phyloP scores from a whole-genome alignment of 1,284 basidiomycete species.

The Sphaerobolus stellatus region DNA sequence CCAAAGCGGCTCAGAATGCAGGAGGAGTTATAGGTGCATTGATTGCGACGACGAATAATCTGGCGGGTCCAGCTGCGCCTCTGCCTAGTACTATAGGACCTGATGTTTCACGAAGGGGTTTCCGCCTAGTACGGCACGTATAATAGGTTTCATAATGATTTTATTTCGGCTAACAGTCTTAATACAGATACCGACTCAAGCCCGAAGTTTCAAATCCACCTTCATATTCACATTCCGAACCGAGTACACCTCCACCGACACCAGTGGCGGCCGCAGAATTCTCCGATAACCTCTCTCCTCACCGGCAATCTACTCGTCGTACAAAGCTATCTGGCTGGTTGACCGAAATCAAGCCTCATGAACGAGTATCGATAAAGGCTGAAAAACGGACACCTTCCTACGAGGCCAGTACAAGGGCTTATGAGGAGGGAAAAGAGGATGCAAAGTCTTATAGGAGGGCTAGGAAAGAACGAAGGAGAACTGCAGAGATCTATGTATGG shows the following conservation, averaged over 20 bases:
- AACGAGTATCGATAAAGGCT: background rate
- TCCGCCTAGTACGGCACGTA: constrained; percentile 59
- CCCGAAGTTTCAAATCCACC: background rate
- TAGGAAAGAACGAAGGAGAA: constrained; percentile 65
- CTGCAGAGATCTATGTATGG: constrained; percentile 74
- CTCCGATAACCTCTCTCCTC: background rate
- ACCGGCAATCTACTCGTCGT: background rate
- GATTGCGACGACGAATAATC: constrained; percentile 69
- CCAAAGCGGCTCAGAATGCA: constrained; percentile 44
- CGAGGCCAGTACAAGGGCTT: background rate
- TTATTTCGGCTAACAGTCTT: constrained; percentile 6
- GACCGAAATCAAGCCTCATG: background rate
- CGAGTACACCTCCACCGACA: background rate
- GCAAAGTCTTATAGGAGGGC: constrained; percentile 40
- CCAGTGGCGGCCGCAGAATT: background rate
- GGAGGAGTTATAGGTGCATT: constrained; percentile 75
- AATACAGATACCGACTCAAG: background rate
- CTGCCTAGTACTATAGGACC: constrained; percentile 56
- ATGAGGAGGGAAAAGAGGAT: constrained; percentile 39
- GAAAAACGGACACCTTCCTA: background rate
- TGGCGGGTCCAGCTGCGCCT: constrained; percentile 60
- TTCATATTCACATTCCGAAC: background rate
- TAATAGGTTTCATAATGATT: constrained; percentile 23
- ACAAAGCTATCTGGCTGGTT: background rate
- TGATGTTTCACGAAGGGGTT: constrained; percentile 66